Evolutionary conservation across 352 stramenopile species (phyloP), one percentile per base, ranked within the genome.

Genomic region (Pythium insidiosum): DNA sequence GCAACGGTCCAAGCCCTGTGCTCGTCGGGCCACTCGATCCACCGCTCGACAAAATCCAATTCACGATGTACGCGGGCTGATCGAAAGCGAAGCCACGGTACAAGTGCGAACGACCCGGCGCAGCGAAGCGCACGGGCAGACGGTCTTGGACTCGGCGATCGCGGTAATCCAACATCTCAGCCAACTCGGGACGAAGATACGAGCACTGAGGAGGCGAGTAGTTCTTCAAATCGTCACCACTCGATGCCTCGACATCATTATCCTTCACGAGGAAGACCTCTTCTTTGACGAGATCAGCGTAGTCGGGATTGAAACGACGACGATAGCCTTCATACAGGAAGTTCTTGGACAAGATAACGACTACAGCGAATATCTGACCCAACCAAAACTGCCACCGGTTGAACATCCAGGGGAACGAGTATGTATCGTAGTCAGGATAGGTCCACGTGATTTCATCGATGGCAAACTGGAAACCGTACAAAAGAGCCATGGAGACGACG

Each of bases 61-160:
- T 80, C 22, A 93, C 52, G 18, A 90, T 59, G 33, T 82, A 68
- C 20, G 74, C 80, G 9, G 80, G 80, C 43, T 87, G 66, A 29
- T 88, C 80, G 47, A 90, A 93, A 5, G 80, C 80, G 47, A 93
- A 93, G 4, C 80, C 80, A n/a, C 61, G 83, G 59, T 93, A 85
- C 31, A 80, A 31, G 9, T 81, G 65, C 2, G 63, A 61, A 18
- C 73, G 62, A 11, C 61, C 58, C 1, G 65, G 61, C 2, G 69
- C 61, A n/a, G 55, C 57, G 34, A 66, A 67, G 1, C 53, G 58
- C 21, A 74, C 58, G 7, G 77, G 73, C 13, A 63, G 47, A 20
- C 66, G 64, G 28, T 87, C 75, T 16, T 82, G 69, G 13, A 74
- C 68, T 11, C 78, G 67, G 37, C 75, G 75, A 38, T 85, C 66